These are phyloP conservation scores for Neoconidiobolus thromboides DNA, from an alignment of 371 early-diverging fungal genomes.

Conservation along the genomic window DNA sequence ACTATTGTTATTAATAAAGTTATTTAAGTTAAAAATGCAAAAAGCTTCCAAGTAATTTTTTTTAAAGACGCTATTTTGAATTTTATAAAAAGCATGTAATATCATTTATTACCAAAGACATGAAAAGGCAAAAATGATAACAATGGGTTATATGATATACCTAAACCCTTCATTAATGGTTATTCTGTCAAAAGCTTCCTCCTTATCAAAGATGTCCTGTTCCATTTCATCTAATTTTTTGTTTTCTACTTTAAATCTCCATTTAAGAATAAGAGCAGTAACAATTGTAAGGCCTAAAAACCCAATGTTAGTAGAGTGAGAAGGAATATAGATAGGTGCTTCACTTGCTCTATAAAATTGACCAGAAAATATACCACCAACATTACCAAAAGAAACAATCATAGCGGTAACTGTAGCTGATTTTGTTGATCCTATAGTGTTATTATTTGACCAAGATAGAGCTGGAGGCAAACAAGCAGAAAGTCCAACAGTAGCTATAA, in stretches of 20 bases:
- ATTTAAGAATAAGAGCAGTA: neutral
- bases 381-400: slow-evolving; percentile 32
- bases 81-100: too few species aligned
- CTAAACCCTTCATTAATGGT: too few species aligned
- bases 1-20: too few species aligned
- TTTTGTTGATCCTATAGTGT: slow-evolving; percentile 36
- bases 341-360: slow-evolving; percentile 8
- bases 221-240: neutral
- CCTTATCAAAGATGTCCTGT: too few species aligned
- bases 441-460: slow-evolving; percentile 21
- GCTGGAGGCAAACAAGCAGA: slow-evolving; percentile 7
- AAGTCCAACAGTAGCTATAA: slow-evolving; percentile 9
- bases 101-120: too few species aligned
- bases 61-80: too few species aligned
- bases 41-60: too few species aligned
- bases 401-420: slow-evolving; percentile 29
- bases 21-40: too few species aligned
- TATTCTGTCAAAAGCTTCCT: too few species aligned
- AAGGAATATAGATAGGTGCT: slow-evolving; percentile 1
- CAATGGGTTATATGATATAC: too few species aligned
- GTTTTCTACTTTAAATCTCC: neutral
- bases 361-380: slow-evolving; percentile 15
- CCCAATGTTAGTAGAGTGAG: neutral
- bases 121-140: too few species aligned
- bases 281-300: neutral